phyloP scores from a whole-genome alignment of 768 basidiomycete genomes.

The Royoungia palumana region DNA sequence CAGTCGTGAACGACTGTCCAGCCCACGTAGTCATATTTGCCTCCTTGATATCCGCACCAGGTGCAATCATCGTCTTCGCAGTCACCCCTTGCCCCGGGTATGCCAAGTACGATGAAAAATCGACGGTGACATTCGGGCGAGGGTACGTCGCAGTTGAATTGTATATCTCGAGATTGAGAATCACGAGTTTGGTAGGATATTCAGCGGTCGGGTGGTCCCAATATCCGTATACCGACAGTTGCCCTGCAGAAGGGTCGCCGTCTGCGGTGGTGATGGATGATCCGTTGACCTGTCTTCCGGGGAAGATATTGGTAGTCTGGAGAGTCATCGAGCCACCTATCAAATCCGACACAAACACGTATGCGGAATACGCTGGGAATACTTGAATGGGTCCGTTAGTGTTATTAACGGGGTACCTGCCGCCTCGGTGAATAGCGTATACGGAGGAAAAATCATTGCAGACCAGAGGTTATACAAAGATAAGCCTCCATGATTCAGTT shows the following conservation, averaged over 20 bases:
- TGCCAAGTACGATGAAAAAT: constrained; percentile 40
- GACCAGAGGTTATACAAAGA: constrained; percentile 49
- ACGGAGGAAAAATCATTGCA: constrained; percentile 3
- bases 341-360: constrained; percentile 48
- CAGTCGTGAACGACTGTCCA: constrained; percentile 43
- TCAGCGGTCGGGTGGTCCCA: constrained; percentile 37
- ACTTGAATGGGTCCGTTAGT: constrained; percentile 47
- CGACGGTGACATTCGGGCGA: constrained; percentile 44
- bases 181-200: constrained; percentile 44
- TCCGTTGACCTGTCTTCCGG: constrained; percentile 49
- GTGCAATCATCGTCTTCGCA: constrained; percentile 43
- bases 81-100: constrained; percentile 27
- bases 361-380: constrained; percentile 53
- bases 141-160: constrained; percentile 42
- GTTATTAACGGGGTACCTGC: constrained; percentile 48
- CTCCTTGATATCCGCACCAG: constrained; percentile 45
- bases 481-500: constrained; percentile 48
- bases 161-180: constrained; percentile 50
- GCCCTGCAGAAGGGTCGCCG: constrained; percentile 46
- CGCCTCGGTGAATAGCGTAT: background rate
- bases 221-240: constrained; percentile 50
- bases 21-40: constrained; percentile 45
- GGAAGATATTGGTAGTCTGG: constrained; percentile 48
- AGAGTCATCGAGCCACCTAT: constrained; percentile 43
- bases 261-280: constrained; percentile 50